Base-by-base conservation (phyloP, 331 rosid species). In the Malus hybrid region DNA sequence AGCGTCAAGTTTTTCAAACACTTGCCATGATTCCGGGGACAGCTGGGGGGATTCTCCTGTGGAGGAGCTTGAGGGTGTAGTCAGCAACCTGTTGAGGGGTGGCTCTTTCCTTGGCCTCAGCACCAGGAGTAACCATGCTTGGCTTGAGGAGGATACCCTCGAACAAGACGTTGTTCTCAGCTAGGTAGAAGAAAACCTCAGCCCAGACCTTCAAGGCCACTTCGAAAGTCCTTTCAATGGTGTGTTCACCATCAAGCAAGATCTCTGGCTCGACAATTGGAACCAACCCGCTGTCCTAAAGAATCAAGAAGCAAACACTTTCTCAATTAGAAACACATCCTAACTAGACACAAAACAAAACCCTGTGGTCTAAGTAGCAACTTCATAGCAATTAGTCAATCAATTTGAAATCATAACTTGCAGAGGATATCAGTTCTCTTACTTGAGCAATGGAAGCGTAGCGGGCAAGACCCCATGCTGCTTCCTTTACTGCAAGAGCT, bases 401-500 rank as follows among this genome's bases (percentile, higher is more conserved):
- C 6, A 73, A 18, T 5, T 73, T 61, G 28, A 28, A 18, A 79
- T 16, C 54, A 52, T 22, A 11, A 7, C 36, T 57, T 60, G 33
- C 65, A 16, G 29, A 15, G 22, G 14, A 31, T 16, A 44, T 67
- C 19, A 28, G 65, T 13, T 32, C 36, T 76, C 80, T 76, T 76
- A 83, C 89, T 81, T 92, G 99, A 20, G 96, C 68, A 81, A 92
- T 90, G 77, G 97, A 89, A 48, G 99, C 99, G 69, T 94, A 94
- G 87, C 99, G 99, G 73, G 99, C 99, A 0, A 94, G 87, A 74
- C 99, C 99, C 97, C 99, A 94, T 28, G 99, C 97, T 39, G 99
- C 97, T 90, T 94, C 99, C 87, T 92, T 94, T 48, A 94, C 99
- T 10, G 99, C 97, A 27, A 94, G 85, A 78, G 96, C 93, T 70